Conservation (phyloP, 2,329 filamentous ascomycete species). For the Phyllosticta capitalensis region DNA sequence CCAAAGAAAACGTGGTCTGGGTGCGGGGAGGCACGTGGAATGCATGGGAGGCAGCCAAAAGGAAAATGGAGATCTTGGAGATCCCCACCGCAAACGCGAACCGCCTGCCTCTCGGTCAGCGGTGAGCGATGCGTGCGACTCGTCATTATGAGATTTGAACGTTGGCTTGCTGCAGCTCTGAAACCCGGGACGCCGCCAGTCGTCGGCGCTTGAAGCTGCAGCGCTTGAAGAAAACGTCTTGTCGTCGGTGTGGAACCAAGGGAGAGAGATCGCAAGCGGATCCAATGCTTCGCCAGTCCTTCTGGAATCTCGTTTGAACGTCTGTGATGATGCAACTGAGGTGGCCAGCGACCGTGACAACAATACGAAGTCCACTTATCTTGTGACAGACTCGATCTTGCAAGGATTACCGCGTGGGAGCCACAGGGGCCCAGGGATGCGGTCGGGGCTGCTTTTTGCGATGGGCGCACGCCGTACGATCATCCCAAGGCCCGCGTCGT, state of each 20-base stretch:
- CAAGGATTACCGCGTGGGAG: slow-evolving; percentile 12
- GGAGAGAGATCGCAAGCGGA: not conserved
- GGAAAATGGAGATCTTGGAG: slow-evolving; percentile 8
- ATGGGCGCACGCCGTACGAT: slow-evolving; percentile 10
- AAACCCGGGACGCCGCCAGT: slow-evolving; percentile 9
- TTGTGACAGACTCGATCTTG: slow-evolving; percentile 11
- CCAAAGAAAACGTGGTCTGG: slow-evolving; percentile 7
- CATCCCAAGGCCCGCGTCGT: slow-evolving; percentile 12
- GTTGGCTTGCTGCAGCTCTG: slow-evolving; percentile 7
- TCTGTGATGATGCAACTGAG: slow-evolving; percentile 5
- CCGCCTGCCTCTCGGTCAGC: too few species aligned
- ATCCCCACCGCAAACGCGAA: slow-evolving; percentile 11
- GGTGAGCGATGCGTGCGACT: slow-evolving; percentile 6
- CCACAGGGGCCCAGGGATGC: slow-evolving; percentile 11
- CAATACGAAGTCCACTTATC: slow-evolving; percentile 11
- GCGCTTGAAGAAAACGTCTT: slow-evolving; percentile 10
- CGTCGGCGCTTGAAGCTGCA: not conserved
- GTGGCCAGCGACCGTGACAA: slow-evolving; percentile 9
- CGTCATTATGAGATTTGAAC: not conserved
- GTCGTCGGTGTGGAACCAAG: too few species aligned
- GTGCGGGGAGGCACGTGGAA: slow-evolving; percentile 10
- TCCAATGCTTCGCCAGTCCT: not conserved
- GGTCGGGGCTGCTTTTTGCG: slow-evolving; percentile 8
- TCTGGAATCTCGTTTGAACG: not conserved
- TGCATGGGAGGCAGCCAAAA: slow-evolving; percentile 6